Percentiles rank a stretch among this genome's conserved stretches.
phyloP scores from a whole-genome alignment of 2,329 filamentous ascomycete species.

The Fusarium scirpi region DNA sequence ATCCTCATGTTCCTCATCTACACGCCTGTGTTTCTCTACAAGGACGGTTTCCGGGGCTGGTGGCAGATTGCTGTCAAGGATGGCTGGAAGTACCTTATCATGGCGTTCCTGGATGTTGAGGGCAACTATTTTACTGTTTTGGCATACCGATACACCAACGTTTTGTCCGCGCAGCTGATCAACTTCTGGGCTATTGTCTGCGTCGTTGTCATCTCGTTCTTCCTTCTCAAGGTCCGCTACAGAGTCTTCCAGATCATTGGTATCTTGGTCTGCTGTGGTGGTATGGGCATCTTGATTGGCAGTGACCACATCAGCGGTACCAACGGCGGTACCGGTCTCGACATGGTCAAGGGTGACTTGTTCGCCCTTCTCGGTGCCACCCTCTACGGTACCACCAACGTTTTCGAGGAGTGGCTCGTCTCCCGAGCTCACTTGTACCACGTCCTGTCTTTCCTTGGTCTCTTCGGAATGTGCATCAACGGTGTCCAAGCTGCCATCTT shows the following conservation, averaged over 20 bases:
- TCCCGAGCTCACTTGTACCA: conserved; percentile 89
- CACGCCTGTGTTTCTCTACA: conserved; percentile 81
- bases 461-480: conserved; percentile 92
- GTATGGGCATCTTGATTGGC: conserved; percentile 86
- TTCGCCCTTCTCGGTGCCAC: conserved; percentile 91
- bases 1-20: conserved; percentile 85
- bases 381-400: conserved; percentile 91
- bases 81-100: conserved; percentile 94
- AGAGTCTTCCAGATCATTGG: conserved; percentile 85
- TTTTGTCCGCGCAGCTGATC: conserved; percentile 92
- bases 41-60: conserved; percentile 81
- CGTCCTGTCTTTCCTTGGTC: conserved; percentile 88
- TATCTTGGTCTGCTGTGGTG: conserved; percentile 90
- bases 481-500: conserved; percentile 92
- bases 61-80: conserved; percentile 71
- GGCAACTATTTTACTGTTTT: conserved; percentile 98
- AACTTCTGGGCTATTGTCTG: conserved; percentile 99
- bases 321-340: conserved; percentile 74
- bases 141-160: conserved; percentile 91
- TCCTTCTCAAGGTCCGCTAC: conserved; percentile 89
- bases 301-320: conserved; percentile 86
- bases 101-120: conserved; percentile 93
- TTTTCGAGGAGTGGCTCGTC: conserved; percentile 94
- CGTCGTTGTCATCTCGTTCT: conserved; percentile 86
- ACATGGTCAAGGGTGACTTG: conserved; percentile 89